Base-by-base conservation (phyloP, 805 yeast genomes). In the Pichia nanzhaoensis region DNA sequence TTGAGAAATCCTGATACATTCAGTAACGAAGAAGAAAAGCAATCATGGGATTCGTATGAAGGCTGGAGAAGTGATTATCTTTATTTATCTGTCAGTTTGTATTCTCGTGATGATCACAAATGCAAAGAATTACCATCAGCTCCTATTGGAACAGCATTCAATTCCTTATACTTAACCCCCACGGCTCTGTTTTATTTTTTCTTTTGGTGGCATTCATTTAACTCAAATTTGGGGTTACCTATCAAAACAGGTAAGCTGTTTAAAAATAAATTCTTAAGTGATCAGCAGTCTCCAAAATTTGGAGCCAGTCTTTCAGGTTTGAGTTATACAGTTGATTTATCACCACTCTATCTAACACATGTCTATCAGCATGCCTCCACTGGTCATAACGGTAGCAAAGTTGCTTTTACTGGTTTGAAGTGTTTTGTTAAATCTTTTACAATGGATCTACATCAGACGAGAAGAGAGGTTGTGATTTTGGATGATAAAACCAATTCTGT, bases 131-230 rank as follows among this genome's bases (percentile, higher is more conserved):
- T 48, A 24, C 48, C 51, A 1, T 18, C 34, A 2, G 69, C 34
- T 18, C 30, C 51, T 16, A 44, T 41, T 3, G 51, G 49, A 1
- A 31, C 43, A 10, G 61, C 78, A 10, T 80, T 80, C 54, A 91
- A 90, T 63, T 71, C 89, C 1, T 73, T 85, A 37, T 95, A 90
- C 58, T 64, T 91, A 42, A 73, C 89, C 2, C 95, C 96, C 1
- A 68, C 68, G 4, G 74, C 81, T 0, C 70, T 91, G 52, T 59
- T 66, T 7, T 84, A 80, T 48, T 89, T 93, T 65, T 80, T 78
- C 56, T 58, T 63, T 4, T 93, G 98, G 98, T 90, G 96, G 95
- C 64, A 66, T 30, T 73, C 85, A 52, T 91, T 91, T 62, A 75
- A 82, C n/a, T 82, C 91, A 21, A 80, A 82, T 45, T 71, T 84